Conservation (phyloP, 306 rosid genomes). For the Glycyrrhiza uralensis region DNA sequence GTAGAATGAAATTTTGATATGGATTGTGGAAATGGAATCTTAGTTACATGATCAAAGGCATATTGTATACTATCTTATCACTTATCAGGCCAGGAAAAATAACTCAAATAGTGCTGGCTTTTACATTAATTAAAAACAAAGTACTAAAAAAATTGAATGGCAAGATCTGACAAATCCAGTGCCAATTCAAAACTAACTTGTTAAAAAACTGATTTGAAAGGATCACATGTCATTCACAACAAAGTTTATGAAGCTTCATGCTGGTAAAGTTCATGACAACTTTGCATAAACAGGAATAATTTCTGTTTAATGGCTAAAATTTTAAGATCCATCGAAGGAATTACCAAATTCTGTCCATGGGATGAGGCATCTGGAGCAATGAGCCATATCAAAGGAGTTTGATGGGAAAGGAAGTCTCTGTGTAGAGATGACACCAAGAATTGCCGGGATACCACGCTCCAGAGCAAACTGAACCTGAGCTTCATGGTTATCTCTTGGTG, state of each 20-base stretch:
- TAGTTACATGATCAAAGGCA: neutral
- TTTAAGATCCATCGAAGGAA: constrained; percentile 8
- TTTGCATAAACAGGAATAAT: neutral
- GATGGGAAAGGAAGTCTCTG: constrained; percentile 97
- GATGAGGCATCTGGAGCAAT: constrained; percentile 98
- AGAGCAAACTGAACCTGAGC: constrained; percentile 99
- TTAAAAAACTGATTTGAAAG: neutral
- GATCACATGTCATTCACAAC: neutral
- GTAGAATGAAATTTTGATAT: neutral
- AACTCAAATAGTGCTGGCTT: neutral
- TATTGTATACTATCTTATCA: neutral
- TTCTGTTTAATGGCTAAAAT: neutral
- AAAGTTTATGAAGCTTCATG: neutral
- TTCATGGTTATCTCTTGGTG: constrained; percentile 99
- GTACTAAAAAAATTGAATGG: neutral
- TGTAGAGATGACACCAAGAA: constrained; percentile 95
- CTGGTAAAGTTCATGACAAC: neutral
- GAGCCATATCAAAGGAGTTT: constrained; percentile 96
- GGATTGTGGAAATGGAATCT: constrained; percentile 9
- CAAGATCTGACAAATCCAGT: neutral
- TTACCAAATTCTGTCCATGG: constrained; percentile 99
- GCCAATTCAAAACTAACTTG: neutral
- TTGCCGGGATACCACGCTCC: constrained; percentile 97
- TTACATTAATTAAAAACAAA: neutral
- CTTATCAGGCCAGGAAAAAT: neutral